phyloP scores from a whole-genome alignment of 1,139 yeast genomes.

The Pneumocystis murina region DNA sequence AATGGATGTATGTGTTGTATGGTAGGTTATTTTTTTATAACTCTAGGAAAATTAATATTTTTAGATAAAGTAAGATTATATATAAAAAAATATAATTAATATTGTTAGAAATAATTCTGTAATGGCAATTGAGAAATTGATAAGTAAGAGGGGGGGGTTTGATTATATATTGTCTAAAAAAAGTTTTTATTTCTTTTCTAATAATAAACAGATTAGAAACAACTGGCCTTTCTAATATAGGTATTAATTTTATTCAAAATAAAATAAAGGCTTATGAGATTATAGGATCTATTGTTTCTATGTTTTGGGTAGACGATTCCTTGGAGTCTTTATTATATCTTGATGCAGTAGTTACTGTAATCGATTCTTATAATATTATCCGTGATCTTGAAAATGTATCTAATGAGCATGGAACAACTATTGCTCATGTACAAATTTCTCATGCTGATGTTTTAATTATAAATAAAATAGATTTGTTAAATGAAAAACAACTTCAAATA shows the following conservation, averaged over 20 bases:
- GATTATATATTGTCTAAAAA: conserved; percentile 57
- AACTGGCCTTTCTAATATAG: conserved; percentile 97
- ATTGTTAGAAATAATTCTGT: conserved; percentile 61
- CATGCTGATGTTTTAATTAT: conserved; percentile 68
- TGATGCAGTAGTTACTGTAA: conserved; percentile 86
- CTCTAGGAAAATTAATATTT: neutral
- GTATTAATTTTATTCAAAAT: conserved; percentile 17
- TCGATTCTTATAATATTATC: conserved; percentile 60
- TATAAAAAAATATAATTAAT: neutral
- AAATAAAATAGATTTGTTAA: conserved; percentile 55
- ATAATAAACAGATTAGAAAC: conserved; percentile 38
- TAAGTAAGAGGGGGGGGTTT: conserved; percentile 56
- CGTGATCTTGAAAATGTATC: conserved; percentile 57
- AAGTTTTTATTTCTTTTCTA: neutral
- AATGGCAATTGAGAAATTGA: conserved; percentile 76
- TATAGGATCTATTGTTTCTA: conserved; percentile 61
- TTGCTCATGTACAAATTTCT: conserved; percentile 45
- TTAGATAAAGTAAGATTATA: conserved; percentile 2
- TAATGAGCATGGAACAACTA: conserved; percentile 24
- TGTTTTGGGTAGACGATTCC: conserved; percentile 96
- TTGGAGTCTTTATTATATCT: conserved; percentile 68
- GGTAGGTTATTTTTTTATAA: conserved; percentile 33
- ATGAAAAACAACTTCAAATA: conserved; percentile 18
- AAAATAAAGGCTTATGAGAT: neutral
- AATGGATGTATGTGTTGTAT: conserved; percentile 96